Evolutionary conservation across 345 rosid species (phyloP).

Genomic region (Salix arbutifolia): DNA sequence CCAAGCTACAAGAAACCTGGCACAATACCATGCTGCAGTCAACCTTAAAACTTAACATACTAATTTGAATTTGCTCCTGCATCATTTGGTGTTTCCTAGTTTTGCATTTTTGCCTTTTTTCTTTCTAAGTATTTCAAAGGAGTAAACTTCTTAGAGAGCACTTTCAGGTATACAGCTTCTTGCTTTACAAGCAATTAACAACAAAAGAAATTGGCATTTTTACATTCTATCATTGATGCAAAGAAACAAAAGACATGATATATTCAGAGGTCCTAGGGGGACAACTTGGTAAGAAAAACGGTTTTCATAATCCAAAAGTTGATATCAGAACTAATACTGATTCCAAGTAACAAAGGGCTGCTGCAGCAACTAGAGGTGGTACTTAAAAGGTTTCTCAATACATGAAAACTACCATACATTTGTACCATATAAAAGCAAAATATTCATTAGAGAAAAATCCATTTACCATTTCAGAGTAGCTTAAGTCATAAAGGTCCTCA

Average conservation of each 20-base stretch:
- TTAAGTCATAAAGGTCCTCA: constrained; percentile 78
- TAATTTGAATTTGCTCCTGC: not conserved
- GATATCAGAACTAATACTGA: not conserved
- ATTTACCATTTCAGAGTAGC: constrained; percentile 81
- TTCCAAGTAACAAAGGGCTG: not conserved
- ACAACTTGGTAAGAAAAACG: too few relatives aligned
- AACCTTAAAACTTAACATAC: not conserved
- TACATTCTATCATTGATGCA: not conserved
- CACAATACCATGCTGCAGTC: not conserved
- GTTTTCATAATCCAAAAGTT: too few relatives aligned
- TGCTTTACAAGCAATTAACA: not conserved
- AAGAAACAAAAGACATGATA: not conserved
- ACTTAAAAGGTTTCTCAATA: not conserved
- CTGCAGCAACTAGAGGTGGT: not conserved
- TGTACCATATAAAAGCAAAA: constrained; percentile 2
- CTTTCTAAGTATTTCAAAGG: not conserved
- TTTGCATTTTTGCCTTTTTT: not conserved
- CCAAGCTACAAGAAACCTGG: not conserved
- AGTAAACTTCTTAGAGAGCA: not conserved
- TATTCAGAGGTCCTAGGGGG: not conserved
- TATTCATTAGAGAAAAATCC: not conserved
- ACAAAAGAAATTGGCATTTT: not conserved
- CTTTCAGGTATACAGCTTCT: not conserved
- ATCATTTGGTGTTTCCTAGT: not conserved
- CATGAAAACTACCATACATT: not conserved